Base-by-base conservation (phyloP, 129 eudicot species). In the Flaveria ramosissima region DNA sequence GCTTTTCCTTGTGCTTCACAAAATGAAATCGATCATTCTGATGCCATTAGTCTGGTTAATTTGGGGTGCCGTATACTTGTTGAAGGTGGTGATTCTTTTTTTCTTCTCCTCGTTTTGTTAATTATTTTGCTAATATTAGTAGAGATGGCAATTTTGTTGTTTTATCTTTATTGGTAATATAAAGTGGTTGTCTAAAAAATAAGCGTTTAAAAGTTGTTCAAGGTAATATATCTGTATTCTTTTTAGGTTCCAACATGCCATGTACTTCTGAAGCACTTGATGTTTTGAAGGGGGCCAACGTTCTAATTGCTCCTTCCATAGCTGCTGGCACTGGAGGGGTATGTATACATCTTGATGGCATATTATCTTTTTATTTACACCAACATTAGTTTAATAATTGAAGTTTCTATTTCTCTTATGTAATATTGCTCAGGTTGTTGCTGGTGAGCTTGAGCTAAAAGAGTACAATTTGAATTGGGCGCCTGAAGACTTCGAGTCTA, bases 291-390 rank as follows among this genome's bases (percentile, higher is more conserved):
- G 93, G 89, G 81, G 97, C 92, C 7, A 95, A 89, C 86, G 94
- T 95, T 71, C 76, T 95, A n/a, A 86, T 92, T 82, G 99, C 99
- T 70, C 99, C 99, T 74, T 92, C 99, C 11, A 86, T 95, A 86
- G 97, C 99, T 73, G 96, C 97, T 74, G 99, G 99, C 75, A 91
- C 89, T 16, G 97, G 97, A 84, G 99, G 99, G 96, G 99, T 94
- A 88, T 72, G 82, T n/a, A 23, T n/a, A 19, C 51, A 26, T 62
- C 46, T 26, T 79, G 30, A 15, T 72, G 46, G 15, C 47, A 26
- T 26, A 48, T 65, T 2, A 60, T 65, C 50, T 36, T 71, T 30
- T 21, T 14, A 61, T 30, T 26, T 32, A 57, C 26, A 45, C 15
- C 16, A 17, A 15, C 19, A 15, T 81, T 45, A 17, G 62, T 55